Percentiles rank a stretch among this genome's conserved stretches.
Evolutionary conservation across 805 yeast species (phyloP).

Genomic region (Lipomyces mesembrius): DNA sequence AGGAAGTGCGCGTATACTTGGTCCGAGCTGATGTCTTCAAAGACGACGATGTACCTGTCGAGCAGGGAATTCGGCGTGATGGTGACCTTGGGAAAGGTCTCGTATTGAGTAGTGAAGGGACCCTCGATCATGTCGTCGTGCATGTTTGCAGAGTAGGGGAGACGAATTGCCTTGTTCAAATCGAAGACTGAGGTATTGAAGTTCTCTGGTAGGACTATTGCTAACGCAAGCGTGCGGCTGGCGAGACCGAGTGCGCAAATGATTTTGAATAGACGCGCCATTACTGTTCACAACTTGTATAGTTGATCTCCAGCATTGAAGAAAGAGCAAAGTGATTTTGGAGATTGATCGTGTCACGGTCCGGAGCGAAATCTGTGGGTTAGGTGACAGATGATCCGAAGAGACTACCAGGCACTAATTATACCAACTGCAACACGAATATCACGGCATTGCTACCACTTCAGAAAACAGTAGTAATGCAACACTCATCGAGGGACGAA

Average conservation of each 20-base stretch:
- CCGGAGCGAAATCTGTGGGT: too few relatives aligned
- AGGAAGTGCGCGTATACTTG: conserved; percentile 2
- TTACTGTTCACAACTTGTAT: not conserved
- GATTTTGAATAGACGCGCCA: not conserved
- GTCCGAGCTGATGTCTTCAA: not conserved
- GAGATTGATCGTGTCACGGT: too few relatives aligned
- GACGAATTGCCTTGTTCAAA: not conserved
- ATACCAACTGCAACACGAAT: too few relatives aligned
- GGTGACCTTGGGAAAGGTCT: not conserved
- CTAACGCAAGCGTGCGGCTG: not conserved
- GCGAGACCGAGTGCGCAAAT: not conserved
- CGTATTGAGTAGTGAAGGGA: conserved; percentile 1
- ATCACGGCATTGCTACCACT: too few relatives aligned
- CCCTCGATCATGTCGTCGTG: conserved; percentile 8
- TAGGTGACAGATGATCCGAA: too few relatives aligned
- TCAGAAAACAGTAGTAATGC: too few relatives aligned
- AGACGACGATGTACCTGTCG: conserved; percentile 12
- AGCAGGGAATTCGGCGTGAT: not conserved
- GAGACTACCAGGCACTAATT: too few relatives aligned
- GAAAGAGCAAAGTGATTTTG: too few relatives aligned
- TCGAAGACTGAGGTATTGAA: not conserved
- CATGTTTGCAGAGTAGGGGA: conserved; percentile 2
- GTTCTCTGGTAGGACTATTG: not conserved
- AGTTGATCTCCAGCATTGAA: too few relatives aligned
- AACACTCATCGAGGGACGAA: too few relatives aligned